Conservation (phyloP, 495 filamentous ascomycete genomes). For the Annulohypoxylon moriforme region DNA sequence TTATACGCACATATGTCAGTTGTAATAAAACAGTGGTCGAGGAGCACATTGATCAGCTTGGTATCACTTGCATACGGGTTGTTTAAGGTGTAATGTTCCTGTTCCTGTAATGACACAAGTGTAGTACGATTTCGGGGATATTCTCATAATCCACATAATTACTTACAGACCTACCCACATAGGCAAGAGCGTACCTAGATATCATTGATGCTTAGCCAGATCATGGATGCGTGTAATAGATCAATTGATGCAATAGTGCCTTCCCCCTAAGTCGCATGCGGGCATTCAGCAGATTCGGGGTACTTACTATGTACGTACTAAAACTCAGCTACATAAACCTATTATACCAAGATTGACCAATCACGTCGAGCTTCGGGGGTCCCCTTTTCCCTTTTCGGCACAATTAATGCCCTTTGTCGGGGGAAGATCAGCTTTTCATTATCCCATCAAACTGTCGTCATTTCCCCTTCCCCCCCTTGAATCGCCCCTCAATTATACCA, state of each 20-base stretch:
- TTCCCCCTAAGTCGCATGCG: conserved; percentile 27
- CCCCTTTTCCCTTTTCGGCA: conserved; percentile 44
- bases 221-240: background rate
- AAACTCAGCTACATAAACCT: background rate
- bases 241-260: background rate
- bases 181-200: background rate
- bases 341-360: conserved; percentile 25
- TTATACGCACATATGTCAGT: background rate
- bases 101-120: background rate
- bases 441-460: conserved; percentile 42
- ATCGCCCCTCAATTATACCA: conserved; percentile 12
- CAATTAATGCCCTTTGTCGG: conserved; percentile 26
- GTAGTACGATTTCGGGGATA: conserved; percentile 32
- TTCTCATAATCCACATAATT: background rate
- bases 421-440: conserved; percentile 17
- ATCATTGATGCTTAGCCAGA: background rate
- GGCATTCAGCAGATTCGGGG: conserved; percentile 1
- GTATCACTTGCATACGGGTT: conserved; percentile 7
- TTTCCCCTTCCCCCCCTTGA: conserved; percentile 22
- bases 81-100: conserved; percentile 5
- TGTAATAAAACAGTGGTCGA: background rate
- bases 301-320: background rate
- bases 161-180: background rate
- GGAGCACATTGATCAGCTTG: background rate
- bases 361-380: conserved; percentile 1